Base-by-base conservation (phyloP, 2,329 filamentous ascomycete species). In the Ceratocystis papillata region DNA sequence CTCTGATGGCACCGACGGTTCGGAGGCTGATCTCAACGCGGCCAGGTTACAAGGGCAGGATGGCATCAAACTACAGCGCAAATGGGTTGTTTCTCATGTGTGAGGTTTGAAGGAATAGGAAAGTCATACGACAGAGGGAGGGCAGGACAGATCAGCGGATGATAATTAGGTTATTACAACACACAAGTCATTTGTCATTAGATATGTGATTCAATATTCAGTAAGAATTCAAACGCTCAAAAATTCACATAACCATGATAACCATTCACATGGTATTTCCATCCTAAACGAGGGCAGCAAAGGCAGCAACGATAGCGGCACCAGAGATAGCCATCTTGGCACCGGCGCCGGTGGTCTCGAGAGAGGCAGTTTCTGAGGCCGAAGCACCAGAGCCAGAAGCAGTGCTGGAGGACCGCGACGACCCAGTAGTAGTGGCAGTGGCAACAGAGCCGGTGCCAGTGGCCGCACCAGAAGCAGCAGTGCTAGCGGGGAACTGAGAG, bases 401-500 rank as follows among this genome's bases (percentile, higher is more conserved):
- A 7, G 70, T 65, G 61, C 69, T 68, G 45, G 69, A 67, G 33
- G 70, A 66, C 61, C 59, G 25, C 25, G 67, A 65, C 57, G 69
- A 67, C 37, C 70, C 68, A 48, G 70, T 70, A 50, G 71, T 68
- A 33, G 71, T 65, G 10, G 69, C 50, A 48, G 71, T 67, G 15
- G 70, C 57, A 45, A 65, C 57, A 20, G 70, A 45, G 25, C 67
- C 33, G 2, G 70, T 53, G 8, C 69, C 69, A 20, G 71, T 66
- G 68, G 69, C 66, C 37, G 72, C 64, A 55, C 72, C 69, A 41
- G 65, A 55, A 30, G 72, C 61, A 57, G 69, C 68, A 55, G 74
- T 72, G 67, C 72, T 71, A 50, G 72, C 72, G 63, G 76, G 74
- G 73, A 75, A 78, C 71, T 77, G 74, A 67, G 74, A 77, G 67